Evolutionary conservation across 352 stramenopile genomes (phyloP), one percentile per base, ranked within the genome.

Genomic region (Phytopythium helicoides): DNA sequence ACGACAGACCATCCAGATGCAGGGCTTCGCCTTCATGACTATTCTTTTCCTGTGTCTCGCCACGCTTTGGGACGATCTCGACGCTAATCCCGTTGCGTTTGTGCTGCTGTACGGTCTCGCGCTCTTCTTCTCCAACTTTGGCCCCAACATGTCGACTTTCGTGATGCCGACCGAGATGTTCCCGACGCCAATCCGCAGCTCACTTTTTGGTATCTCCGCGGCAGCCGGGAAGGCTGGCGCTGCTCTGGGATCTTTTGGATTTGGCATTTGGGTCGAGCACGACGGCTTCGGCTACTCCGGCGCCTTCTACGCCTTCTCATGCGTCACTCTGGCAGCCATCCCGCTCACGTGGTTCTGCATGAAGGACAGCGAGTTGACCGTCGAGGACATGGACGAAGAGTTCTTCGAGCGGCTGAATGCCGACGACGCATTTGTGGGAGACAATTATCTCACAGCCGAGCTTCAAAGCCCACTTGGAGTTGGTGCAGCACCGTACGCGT

Each of bases 151-250:
- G n/a, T n/a, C n/a, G n/a, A n/a, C n/a, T n/a, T n/a, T n/a, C n/a
- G n/a, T n/a, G n/a, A n/a, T n/a, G n/a, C n/a, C n/a, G n/a, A n/a
- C n/a, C n/a, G n/a, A n/a, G n/a, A n/a, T n/a, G n/a, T n/a, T n/a
- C n/a, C n/a, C n/a, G n/a, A n/a, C n/a, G n/a, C n/a, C n/a, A n/a
- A n/a, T n/a, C n/a, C n/a, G n/a, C n/a, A 91, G 80, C 21, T 85
- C 84, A 33, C 94, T 86, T 56, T 87, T 97, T 65, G 89, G 89
- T 14, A 83, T 97, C 54, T 95, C 87, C 10, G 91, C 91, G 12
- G 84, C 86, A 3, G 62, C 64, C 46, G 91, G 89, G 39, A 98
- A 98, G 58, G 58, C 84, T 4, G 89, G 91, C n/a, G 89, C 91
- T 2, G 73, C 83, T 4, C 64, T 91, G 23, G 73, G 68, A 11